These are phyloP conservation scores for Mortierella sp. DNA, from an alignment of 371 early-diverging fungal species.

Conservation along the genomic window DNA sequence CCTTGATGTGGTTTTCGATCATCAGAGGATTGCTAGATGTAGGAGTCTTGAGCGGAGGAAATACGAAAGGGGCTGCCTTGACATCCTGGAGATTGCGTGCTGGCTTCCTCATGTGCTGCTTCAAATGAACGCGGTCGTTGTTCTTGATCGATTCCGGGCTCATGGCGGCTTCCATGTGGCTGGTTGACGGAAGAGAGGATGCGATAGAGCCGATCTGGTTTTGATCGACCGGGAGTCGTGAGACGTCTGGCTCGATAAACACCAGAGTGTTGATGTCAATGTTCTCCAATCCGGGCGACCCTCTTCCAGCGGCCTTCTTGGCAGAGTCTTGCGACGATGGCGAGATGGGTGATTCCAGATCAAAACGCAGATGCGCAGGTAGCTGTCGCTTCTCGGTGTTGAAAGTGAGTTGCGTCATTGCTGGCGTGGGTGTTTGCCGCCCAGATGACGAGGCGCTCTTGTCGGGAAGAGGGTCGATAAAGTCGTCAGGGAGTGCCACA, in stretches of 20 bases:
- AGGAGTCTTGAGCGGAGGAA: slow-evolving; percentile 45
- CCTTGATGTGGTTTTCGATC: slow-evolving; percentile 2
- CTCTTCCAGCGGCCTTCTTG: slow-evolving; percentile 27
- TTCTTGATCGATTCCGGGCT: not conserved
- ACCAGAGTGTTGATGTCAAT: slow-evolving; percentile 49
- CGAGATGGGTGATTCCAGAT: slow-evolving; percentile 15
- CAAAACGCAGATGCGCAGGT: slow-evolving; percentile 35
- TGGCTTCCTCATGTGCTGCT: slow-evolving; percentile 45
- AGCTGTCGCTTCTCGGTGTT: slow-evolving; percentile 38
- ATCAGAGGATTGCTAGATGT: not conserved
- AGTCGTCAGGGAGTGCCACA: slow-evolving; percentile 50
- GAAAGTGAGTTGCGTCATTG: slow-evolving; percentile 33
- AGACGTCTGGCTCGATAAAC: slow-evolving; percentile 49
- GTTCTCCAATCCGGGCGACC: slow-evolving; percentile 33
- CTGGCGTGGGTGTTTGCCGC: slow-evolving; percentile 36
- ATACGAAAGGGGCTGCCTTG: slow-evolving; percentile 54
- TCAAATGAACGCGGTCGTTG: slow-evolving; percentile 20
- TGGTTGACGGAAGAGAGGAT: slow-evolving; percentile 44
- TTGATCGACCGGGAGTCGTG: slow-evolving; percentile 16
- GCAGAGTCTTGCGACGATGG: slow-evolving; percentile 20
- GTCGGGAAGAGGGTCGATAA: slow-evolving; percentile 43
- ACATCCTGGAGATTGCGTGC: slow-evolving; percentile 49
- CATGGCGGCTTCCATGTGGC: slow-evolving; percentile 30
- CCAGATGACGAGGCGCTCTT: slow-evolving; percentile 30
- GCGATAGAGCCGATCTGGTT: slow-evolving; percentile 27